phyloP scores from a whole-genome alignment of 306 rosid genomes.

The Lathyrus sativus region DNA sequence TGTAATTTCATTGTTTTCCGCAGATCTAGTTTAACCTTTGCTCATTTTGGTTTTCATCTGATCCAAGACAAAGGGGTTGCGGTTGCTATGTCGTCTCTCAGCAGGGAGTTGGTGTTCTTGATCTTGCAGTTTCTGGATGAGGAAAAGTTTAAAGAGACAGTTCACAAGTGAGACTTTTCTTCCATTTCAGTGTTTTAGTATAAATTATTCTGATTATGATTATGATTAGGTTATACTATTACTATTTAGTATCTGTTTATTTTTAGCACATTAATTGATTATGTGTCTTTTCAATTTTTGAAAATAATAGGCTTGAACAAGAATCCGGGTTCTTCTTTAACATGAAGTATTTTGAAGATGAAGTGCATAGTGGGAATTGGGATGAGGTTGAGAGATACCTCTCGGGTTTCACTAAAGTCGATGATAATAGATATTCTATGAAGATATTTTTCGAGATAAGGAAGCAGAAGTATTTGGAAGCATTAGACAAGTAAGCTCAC shows the following conservation, averaged over 20 bases:
- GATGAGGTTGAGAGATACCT: slow-evolving; percentile 95
- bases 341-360: slow-evolving; percentile 96
- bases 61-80: slow-evolving; percentile 52
- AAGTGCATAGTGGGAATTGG: slow-evolving; percentile 97
- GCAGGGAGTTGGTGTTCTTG: slow-evolving; percentile 97
- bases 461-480: slow-evolving; percentile 95
- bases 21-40: slow-evolving; percentile 71
- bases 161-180: slow-evolving; percentile 73
- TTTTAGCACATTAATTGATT: slow-evolving; percentile 40
- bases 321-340: slow-evolving; percentile 96
- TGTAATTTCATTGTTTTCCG: slow-evolving; percentile 46
- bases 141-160: slow-evolving; percentile 97
- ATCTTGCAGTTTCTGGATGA: slow-evolving; percentile 97
- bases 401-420: slow-evolving; percentile 96
- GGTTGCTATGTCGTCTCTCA: slow-evolving; percentile 83
- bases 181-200: slow-evolving; percentile 12
- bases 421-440: slow-evolving; percentile 96
- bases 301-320: slow-evolving; percentile 75
- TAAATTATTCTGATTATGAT: background rate
- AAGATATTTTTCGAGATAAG: slow-evolving; percentile 96
- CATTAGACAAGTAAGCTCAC: slow-evolving; percentile 85
- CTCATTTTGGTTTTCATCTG: slow-evolving; percentile 50
- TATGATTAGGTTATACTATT: slow-evolving; percentile 6
- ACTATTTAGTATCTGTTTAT: slow-evolving; percentile 2
- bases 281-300: background rate